Percentiles rank a stretch among this genome's conserved stretches.
Conservation (phyloP, 805 yeast species). For the Suhomyces tanzawaensis region DNA sequence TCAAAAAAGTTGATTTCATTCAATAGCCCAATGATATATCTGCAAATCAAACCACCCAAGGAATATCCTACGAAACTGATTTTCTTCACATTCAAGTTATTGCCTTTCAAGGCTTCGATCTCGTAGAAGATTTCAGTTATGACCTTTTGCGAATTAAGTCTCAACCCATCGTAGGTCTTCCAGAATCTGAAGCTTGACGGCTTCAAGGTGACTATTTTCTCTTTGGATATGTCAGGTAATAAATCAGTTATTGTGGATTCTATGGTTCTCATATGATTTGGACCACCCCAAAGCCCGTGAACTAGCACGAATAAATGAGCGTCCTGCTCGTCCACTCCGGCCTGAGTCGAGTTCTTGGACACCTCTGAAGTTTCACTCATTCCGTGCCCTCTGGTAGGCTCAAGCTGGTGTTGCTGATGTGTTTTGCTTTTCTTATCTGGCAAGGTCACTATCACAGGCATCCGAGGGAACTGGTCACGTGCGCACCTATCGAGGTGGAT, state of each 20-base stretch:
- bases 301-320: slow-evolving; percentile 40
- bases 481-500: neutral
- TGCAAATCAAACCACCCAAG: slow-evolving; percentile 41
- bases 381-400: too few species aligned
- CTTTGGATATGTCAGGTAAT: slow-evolving; percentile 18
- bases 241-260: slow-evolving; percentile 31
- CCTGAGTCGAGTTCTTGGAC: neutral
- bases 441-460: too few species aligned
- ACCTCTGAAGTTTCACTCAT: neutral
- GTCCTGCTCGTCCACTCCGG: slow-evolving; percentile 9
- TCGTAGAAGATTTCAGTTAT: slow-evolving; percentile 39
- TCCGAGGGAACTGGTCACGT: too few species aligned
- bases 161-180: slow-evolving; percentile 44
- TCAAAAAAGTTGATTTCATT: slow-evolving; percentile 35
- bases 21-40: slow-evolving; percentile 39
- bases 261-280: slow-evolving; percentile 39
- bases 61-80: slow-evolving; percentile 43
- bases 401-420: too few species aligned
- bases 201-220: slow-evolving; percentile 32
- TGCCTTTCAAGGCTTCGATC: slow-evolving; percentile 35
- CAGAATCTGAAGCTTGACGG: slow-evolving; percentile 43
- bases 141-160: slow-evolving; percentile 33
- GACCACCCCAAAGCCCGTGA: slow-evolving; percentile 46
- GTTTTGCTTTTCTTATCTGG: too few species aligned
- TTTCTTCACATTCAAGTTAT: slow-evolving; percentile 29